Base-by-base conservation (phyloP, 2,329 filamentous ascomycete genomes). In the Fusarium sp. region DNA sequence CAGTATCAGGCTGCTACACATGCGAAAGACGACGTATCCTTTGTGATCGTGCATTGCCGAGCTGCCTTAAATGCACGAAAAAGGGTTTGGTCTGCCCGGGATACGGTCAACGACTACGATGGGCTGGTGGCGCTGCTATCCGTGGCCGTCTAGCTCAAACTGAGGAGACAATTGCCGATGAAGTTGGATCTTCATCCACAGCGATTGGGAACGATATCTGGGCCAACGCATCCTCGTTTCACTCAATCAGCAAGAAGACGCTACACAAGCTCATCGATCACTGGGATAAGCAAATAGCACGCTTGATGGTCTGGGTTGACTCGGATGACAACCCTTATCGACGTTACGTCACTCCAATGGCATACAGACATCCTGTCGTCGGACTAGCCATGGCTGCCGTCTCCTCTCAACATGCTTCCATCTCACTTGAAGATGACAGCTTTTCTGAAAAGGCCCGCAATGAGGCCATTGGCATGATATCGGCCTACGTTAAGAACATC, bases 291-390 rank as follows among this genome's bases (percentile, higher is more conserved):
- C 71, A 79, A 59, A 58, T 81, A 30, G 79, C 79, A 4, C 76
- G 78, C 7, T 70, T 80, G 13, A 81, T 81, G 80, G 79, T 81
- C 18, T 81, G 80, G 80, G 68, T 81, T 20, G 80, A 81, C 59
- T 78, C 79, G 11, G 74, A 73, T 5, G 74, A 79, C 20, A 81
- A 81, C 39, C 75, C 76, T 34, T 81, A 81, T 66, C 73, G 79
- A 4, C 76, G 74, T 6, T 72, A 72, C 4, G 74, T 81, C 25
- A 67, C 79, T 6, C 80, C 80, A 10, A 61, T 77, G 52, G 80
- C 75, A 14, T 74, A 73, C 32, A 68, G 72, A n/a, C 74, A 74
- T 3, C 79, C 79, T 9, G 79, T 78, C 2, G 70, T 81, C 37
- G 74, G 76, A 8, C 65, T 80, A n/a, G 80, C 79, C 23, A 76